Percentiles rank a stretch among this genome's conserved stretches.
These are phyloP conservation scores for Phaeosphaeria sp. DNA, from an alignment of 2,329 filamentous ascomycete species.

Conservation along the genomic window DNA sequence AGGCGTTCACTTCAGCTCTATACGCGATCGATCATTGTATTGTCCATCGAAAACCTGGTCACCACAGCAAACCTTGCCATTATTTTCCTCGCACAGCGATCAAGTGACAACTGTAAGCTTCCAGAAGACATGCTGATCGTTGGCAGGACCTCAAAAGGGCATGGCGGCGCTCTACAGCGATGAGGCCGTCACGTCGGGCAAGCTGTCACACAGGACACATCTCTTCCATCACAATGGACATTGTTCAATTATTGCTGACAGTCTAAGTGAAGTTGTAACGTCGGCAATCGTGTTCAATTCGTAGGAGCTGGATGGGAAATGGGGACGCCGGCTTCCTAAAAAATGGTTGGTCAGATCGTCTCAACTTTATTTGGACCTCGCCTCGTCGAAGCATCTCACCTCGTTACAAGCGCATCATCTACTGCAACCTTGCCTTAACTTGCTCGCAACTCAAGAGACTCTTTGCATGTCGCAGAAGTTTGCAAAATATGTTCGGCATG, in stretches of 20 bases:
- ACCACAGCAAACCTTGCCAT: background rate
- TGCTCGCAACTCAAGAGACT: background rate
- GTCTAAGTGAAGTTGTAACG: background rate
- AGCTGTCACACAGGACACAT: background rate
- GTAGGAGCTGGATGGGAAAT: background rate
- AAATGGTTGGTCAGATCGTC: conserved; percentile 4
- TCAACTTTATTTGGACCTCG: conserved; percentile 9
- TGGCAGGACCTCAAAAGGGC: background rate
- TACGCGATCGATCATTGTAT: no score
- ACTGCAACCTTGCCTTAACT: background rate
- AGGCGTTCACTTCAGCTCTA: no score
- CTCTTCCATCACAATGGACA: background rate
- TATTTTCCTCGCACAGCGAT: background rate
- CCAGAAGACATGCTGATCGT: background rate
- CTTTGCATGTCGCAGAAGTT: background rate
- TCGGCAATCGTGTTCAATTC: conserved; percentile 3
- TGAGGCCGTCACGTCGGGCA: background rate
- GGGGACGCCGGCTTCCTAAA: conserved; percentile 1
- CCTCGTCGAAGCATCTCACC: background rate
- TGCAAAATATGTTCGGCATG: background rate
- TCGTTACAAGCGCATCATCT: background rate
- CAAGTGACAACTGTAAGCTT: background rate
- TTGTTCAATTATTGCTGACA: background rate
- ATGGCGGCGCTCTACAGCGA: background rate
- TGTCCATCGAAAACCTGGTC: no score